phyloP scores from a whole-genome alignment of 768 basidiomycete species.

The Pleurotus salmoneostramineus region DNA sequence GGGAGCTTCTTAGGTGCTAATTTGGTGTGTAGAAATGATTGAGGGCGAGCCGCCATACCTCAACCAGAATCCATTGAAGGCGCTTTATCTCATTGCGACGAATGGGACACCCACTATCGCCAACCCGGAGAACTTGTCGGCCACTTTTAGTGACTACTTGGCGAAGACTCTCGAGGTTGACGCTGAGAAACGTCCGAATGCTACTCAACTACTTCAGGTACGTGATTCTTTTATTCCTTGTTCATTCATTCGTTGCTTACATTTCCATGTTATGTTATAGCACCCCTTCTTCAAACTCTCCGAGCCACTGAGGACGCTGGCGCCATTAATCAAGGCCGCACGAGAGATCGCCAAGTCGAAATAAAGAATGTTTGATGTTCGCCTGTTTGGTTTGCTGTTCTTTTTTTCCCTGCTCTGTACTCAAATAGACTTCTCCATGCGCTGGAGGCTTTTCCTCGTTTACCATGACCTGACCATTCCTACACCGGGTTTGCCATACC shows the following conservation, averaged over 20 bases:
- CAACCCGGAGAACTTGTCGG: constrained; percentile 72
- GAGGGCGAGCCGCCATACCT: constrained; percentile 96
- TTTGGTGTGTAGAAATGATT: constrained; percentile 75
- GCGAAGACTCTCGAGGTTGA: constrained; percentile 89
- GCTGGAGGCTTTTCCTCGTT: too few species aligned
- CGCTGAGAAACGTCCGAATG: constrained; percentile 88
- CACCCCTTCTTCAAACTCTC: constrained; percentile 87
- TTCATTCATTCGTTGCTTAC: constrained; percentile 6
- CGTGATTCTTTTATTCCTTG: constrained; percentile 16
- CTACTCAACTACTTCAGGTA: constrained; percentile 76
- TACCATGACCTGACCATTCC: too few species aligned
- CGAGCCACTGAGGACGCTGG: constrained; percentile 81
- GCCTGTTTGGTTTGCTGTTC: neutral
- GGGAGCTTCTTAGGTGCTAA: neutral
- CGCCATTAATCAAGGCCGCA: constrained; percentile 91
- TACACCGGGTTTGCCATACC: neutral
- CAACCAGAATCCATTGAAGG: constrained; percentile 95
- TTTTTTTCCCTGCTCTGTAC: neutral
- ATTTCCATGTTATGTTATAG: constrained; percentile 27
- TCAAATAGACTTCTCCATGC: constrained; percentile 7
- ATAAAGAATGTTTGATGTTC: constrained; percentile 15
- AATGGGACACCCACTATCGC: constrained; percentile 96
- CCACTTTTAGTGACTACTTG: constrained; percentile 87
- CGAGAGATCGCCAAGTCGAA: constrained; percentile 76
- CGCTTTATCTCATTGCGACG: constrained; percentile 95